Conservation (phyloP, 164 flowering plant species). For the Aristolochia contorta region DNA sequence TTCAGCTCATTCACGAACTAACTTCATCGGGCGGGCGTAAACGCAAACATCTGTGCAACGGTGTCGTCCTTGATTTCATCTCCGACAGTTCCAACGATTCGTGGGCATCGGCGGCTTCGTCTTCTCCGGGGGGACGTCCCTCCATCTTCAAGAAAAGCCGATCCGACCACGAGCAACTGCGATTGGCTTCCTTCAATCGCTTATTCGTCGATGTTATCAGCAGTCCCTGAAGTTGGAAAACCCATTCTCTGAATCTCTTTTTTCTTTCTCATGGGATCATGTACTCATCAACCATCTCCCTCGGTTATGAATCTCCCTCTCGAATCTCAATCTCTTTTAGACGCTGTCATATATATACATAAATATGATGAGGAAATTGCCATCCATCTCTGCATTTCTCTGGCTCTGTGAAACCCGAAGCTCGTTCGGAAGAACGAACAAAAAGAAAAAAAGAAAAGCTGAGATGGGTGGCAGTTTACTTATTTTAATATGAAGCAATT, state of each 20-base stretch:
- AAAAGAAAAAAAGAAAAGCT: conserved; percentile 11
- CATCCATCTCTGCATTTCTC: conserved; percentile 41
- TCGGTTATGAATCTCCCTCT: not conserved
- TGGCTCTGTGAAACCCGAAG: not conserved
- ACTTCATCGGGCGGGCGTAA: conserved; percentile 23
- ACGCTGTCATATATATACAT: not conserved
- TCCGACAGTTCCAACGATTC: conserved; percentile 61
- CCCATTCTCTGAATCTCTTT: conserved; percentile 4
- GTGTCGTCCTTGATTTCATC: conserved; percentile 39
- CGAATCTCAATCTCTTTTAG: conserved; percentile 3
- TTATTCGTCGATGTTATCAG: conserved; percentile 21
- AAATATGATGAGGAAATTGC: conserved; percentile 37
- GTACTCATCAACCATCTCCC: not conserved
- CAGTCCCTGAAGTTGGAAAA: conserved; percentile 10
- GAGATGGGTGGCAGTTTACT: conserved; percentile 49
- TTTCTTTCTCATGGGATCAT: not conserved
- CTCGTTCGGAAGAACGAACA: not conserved
- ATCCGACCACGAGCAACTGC: conserved; percentile 37
- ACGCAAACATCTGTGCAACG: conserved; percentile 53
- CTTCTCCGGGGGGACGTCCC: conserved; percentile 51
- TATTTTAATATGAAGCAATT: not conserved
- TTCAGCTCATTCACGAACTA: conserved; percentile 32
- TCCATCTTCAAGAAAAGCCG: conserved; percentile 44
- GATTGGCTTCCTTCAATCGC: conserved; percentile 26
- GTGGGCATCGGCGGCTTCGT: conserved; percentile 37